Evolutionary conservation across 2,329 filamentous ascomycete species (phyloP), one percentile per base, ranked within the genome.

Genomic region (Botrytis hyacinthi): DNA sequence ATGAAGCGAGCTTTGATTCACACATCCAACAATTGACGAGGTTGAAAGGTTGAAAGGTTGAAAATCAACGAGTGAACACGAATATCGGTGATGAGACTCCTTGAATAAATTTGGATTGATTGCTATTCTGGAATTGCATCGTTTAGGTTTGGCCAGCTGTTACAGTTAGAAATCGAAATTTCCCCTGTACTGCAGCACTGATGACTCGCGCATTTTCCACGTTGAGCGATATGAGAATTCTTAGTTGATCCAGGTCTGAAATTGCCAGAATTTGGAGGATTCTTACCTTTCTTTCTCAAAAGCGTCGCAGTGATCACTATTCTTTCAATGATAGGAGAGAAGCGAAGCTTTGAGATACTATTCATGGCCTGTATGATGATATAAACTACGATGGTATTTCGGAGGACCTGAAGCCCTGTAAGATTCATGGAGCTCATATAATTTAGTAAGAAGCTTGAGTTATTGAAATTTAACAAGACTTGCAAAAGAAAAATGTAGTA

Each of bases 161-260:
- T 57, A 3, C n/a, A 57, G n/a, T 32, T 18, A 4, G 14, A 18
- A 57, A 29, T 3, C 51, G 16, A 29, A 3, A 18, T 18, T 18
- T 1, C 4, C 7, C 0, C 14, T 14, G 14, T 6, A 57, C 3
- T 32, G 16, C 6, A 32, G 51, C 0, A 8, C 14, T 7, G 0
- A 18, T 29, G n/a, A 57, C 14, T 54, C 51, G n/a, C 9, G 12
- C 2, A 18, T 57, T 14, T 51, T 12, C 48, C 26, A 14, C 48
- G 4, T 57, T 7, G 29, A 29, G 14, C 8, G 26, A 29, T 29
- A 8, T 14, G 14, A 7, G 16, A 18, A 18, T 54, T 5, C 1
- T 54, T 0, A 51, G 26, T n/a, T n/a, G 9, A 51, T 12, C 48
- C 3, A n/a, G 12, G 4, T 10, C 5, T n/a, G n/a, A 10, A 51